phyloP scores from a whole-genome alignment of 2,329 filamentous ascomycete genomes.

The Ophiostoma sp. region DNA sequence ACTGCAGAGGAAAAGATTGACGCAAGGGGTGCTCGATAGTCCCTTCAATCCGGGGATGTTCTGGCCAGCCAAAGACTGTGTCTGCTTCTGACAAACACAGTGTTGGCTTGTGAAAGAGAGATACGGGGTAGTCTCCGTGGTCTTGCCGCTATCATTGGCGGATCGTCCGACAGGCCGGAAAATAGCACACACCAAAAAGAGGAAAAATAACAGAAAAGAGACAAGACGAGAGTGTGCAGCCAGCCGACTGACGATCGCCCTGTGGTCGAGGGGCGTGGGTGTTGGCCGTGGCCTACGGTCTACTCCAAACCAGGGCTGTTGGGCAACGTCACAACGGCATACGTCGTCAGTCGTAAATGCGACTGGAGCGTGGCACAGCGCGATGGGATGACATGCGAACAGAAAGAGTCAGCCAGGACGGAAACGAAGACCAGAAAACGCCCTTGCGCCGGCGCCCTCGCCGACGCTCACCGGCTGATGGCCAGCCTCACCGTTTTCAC shows the following conservation, averaged over 20 bases:
- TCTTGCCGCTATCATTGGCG: conserved; percentile 2
- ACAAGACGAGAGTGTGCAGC: not conserved
- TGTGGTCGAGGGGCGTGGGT: not conserved
- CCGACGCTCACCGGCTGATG: conserved; percentile 1
- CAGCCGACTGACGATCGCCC: no score
- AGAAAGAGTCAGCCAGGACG: not conserved
- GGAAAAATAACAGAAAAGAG: not conserved
- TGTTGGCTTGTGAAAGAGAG: not conserved
- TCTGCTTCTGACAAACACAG: not conserved
- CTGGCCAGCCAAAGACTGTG: not conserved
- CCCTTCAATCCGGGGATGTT: not conserved
- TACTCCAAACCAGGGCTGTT: not conserved
- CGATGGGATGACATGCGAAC: not conserved
- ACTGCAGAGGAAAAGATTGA: not conserved
- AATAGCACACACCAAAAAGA: not conserved
- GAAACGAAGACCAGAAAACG: not conserved
- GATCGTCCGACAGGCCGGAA: not conserved
- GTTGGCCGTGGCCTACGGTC: not conserved
- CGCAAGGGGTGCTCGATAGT: not conserved
- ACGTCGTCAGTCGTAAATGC: not conserved
- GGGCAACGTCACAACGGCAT: conserved; percentile 1
- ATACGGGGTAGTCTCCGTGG: not conserved
- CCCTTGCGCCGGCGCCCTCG: not conserved
- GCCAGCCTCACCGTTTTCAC: conserved; percentile 5
- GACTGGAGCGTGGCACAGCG: conserved; percentile 2